Conservation (phyloP, 1,284 basidiomycete genomes). For the Ganoderma meredithae region DNA sequence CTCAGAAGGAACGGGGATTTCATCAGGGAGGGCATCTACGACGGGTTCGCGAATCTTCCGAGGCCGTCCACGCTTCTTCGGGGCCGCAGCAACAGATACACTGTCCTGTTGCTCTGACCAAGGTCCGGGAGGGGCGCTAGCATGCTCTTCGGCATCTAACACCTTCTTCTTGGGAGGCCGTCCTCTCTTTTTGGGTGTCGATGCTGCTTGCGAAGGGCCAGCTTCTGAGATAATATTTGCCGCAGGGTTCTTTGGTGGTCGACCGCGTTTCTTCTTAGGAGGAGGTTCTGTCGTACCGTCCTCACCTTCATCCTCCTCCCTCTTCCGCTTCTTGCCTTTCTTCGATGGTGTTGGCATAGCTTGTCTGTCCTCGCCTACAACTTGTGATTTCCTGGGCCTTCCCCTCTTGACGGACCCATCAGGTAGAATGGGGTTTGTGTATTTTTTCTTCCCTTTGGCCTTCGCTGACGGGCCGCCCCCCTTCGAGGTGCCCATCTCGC, state of each 20-base stretch:
- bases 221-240: constrained; percentile 3
- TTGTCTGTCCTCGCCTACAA: constrained; percentile 18
- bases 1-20: background rate
- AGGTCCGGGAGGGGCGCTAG: constrained; percentile 18
- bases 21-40: background rate
- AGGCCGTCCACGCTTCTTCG: constrained; percentile 37
- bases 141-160: constrained; percentile 18
- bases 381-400: constrained; percentile 34
- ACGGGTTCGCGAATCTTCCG: constrained; percentile 19
- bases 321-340: constrained; percentile 41
- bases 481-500: constrained; percentile 49
- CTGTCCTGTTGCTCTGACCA: constrained; percentile 14
- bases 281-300: constrained; percentile 29
- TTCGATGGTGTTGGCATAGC: constrained; percentile 14
- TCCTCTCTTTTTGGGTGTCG: constrained; percentile 30
- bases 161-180: constrained; percentile 48
- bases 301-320: constrained; percentile 18
- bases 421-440: constrained; percentile 37
- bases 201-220: constrained; percentile 9
- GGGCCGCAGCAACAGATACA: constrained; percentile 20
- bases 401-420: constrained; percentile 41
- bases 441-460: constrained; percentile 36
- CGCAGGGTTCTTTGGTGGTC: constrained; percentile 42
- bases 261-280: constrained; percentile 47
- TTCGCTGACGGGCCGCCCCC: constrained; percentile 18